A percentile compares a stretch with the other conserved stretches of the same genome.
Evolutionary conservation across 192 early-diverging fungal species (phyloP).

Genomic region (Linnemannia exigua): DNA sequence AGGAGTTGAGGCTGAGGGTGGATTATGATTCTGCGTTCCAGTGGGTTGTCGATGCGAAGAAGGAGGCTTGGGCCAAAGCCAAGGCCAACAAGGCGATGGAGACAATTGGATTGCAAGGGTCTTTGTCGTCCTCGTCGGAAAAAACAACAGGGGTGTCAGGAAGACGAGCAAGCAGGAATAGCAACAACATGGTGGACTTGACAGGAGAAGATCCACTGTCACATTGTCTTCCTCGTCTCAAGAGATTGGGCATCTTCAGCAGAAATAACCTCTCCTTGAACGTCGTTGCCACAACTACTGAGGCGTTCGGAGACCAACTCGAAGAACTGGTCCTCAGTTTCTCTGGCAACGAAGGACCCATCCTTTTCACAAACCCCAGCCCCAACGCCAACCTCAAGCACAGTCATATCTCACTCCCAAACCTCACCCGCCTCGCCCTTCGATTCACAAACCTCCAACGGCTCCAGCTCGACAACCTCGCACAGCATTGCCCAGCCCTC

Average conservation of each 20-base stretch:
- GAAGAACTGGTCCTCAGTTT: constrained; percentile 14
- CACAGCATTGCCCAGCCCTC: constrained; percentile 11
- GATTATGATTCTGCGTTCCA: neutral
- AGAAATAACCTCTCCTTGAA: neutral
- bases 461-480: neutral
- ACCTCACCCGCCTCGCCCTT: constrained; percentile 11
- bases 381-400: too few relatives aligned
- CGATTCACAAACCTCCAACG: neutral
- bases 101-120: neutral
- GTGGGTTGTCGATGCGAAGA: constrained; percentile 24
- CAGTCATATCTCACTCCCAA: neutral
- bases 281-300: neutral
- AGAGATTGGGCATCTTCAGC: neutral
- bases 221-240: constrained; percentile 25
- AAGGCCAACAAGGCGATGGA: neutral
- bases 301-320: constrained; percentile 25
- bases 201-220: neutral
- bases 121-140: neutral
- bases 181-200: neutral
- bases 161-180: neutral
- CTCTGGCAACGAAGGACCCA: neutral
- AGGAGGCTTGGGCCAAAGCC: neutral
- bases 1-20: constrained; percentile 15
- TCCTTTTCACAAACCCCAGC: neutral
- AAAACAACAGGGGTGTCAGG: neutral